These are phyloP conservation scores for Metschnikowia noctiluminum DNA, from an alignment of 805 yeast genomes.

Conservation along the genomic window DNA sequence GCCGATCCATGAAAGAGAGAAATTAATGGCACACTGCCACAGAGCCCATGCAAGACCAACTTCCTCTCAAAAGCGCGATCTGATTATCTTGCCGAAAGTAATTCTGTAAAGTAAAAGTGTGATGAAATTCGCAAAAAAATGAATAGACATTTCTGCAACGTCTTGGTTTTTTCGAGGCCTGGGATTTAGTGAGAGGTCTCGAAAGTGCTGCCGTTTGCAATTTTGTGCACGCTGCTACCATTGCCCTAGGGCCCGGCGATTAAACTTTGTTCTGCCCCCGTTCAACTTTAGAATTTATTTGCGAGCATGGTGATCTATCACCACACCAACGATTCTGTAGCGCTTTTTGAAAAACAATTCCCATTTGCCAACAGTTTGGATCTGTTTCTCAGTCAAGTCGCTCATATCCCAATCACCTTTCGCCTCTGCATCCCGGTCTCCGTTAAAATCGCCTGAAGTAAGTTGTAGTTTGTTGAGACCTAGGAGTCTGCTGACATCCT, in stretches of 20 bases:
- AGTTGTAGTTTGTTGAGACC: slow-evolving; percentile 53
- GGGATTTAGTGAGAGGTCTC: no score
- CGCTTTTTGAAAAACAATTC: slow-evolving; percentile 53
- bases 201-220: no score
- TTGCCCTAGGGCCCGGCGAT: neutral
- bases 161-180: no score
- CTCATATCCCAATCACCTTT: slow-evolving; percentile 43
- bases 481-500: slow-evolving; percentile 72
- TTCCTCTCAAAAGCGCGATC: neutral
- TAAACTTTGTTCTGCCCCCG: neutral
- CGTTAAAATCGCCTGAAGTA: slow-evolving; percentile 23
- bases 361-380: slow-evolving; percentile 71
- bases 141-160: no score
- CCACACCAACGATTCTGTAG: slow-evolving; percentile 36
- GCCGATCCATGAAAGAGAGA: neutral
- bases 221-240: no score
- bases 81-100: neutral
- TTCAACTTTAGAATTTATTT: slow-evolving; percentile 1
- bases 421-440: slow-evolving; percentile 21
- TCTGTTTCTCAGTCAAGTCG: slow-evolving; percentile 57
- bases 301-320: slow-evolving; percentile 27
- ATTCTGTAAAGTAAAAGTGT: no score
- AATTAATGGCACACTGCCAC: neutral
- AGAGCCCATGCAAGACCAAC: neutral
- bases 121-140: no score